Evolutionary conservation across 2,329 filamentous ascomycete genomes (phyloP).

Genomic region (Byssothecium circinans): DNA sequence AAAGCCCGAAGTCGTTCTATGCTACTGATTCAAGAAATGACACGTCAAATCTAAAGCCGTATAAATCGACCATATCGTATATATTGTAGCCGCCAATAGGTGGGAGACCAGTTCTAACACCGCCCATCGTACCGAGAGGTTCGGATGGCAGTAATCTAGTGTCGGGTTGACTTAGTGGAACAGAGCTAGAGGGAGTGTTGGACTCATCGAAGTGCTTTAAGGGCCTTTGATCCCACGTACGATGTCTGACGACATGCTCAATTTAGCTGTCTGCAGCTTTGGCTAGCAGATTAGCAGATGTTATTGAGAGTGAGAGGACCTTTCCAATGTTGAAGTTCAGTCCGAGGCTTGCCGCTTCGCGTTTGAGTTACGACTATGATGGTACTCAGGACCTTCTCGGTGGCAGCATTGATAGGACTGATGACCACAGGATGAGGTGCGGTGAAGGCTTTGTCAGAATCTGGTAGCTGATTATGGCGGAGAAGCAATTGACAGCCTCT

Average conservation of each 20-base stretch:
- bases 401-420: constrained; percentile 29
- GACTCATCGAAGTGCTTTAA: constrained; percentile 30
- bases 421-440: constrained; percentile 17
- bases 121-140: constrained; percentile 4
- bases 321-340: constrained; percentile 36
- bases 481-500: constrained; percentile 32
- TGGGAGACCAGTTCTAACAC: constrained; percentile 2
- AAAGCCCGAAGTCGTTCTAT: constrained; percentile 33
- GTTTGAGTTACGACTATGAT: constrained; percentile 33
- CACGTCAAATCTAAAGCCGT: constrained; percentile 38
- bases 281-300: constrained; percentile 28
- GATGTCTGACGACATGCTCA: constrained; percentile 32
- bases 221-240: constrained; percentile 33
- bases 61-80: constrained; percentile 34
- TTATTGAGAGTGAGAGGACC: constrained; percentile 28
- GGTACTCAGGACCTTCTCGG: constrained; percentile 26
- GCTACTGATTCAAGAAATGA: constrained; percentile 34
- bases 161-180: constrained; percentile 25
- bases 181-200: constrained; percentile 16
- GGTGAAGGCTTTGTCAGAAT: constrained; percentile 3
- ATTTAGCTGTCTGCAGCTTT: constrained; percentile 32
- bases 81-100: constrained; percentile 24
- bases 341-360: constrained; percentile 27
- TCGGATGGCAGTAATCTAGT: constrained; percentile 16
- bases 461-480: constrained; percentile 29